These are phyloP conservation scores for Rhizopus delemar DNA, from an alignment of 371 early-diverging fungal species.

Conservation along the genomic window DNA sequence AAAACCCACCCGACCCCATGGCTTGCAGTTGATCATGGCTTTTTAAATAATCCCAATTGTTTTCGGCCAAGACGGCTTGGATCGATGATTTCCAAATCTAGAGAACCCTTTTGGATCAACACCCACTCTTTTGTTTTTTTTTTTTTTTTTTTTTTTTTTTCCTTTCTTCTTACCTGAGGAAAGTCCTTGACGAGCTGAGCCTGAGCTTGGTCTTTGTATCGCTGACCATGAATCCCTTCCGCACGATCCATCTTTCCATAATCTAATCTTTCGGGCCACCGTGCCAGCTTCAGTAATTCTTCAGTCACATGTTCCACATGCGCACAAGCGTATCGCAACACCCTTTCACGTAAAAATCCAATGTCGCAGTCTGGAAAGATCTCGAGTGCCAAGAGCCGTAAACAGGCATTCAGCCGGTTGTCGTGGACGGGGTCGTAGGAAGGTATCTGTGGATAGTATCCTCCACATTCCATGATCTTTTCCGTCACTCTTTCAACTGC, in stretches of 20 bases:
- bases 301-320: conserved; percentile 43
- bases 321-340: conserved; percentile 31
- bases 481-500: conserved; percentile 49
- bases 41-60: conserved; percentile 53
- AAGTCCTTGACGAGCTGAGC: conserved; percentile 35
- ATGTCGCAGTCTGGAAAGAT: conserved; percentile 56
- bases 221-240: conserved; percentile 38
- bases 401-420: conserved; percentile 32
- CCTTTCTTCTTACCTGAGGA: conserved; percentile 36
- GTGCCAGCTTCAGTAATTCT: conserved; percentile 18
- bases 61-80: conserved; percentile 58
- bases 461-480: conserved; percentile 36
- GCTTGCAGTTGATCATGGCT: conserved; percentile 44
- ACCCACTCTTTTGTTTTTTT: conserved; percentile 1
- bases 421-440: conserved; percentile 7
- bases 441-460: conserved; percentile 43
- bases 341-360: conserved; percentile 35
- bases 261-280: conserved; percentile 37
- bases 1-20: conserved; percentile 47
- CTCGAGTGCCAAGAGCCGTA: conserved; percentile 46
- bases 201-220: conserved; percentile 41
- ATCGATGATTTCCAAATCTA: conserved; percentile 57
- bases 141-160: neutral
- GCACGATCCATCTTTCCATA: conserved; percentile 37
- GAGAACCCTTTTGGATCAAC: too few species aligned